Base-by-base conservation (phyloP, 177 flowering plant genomes). In the Vitis hybrid region DNA sequence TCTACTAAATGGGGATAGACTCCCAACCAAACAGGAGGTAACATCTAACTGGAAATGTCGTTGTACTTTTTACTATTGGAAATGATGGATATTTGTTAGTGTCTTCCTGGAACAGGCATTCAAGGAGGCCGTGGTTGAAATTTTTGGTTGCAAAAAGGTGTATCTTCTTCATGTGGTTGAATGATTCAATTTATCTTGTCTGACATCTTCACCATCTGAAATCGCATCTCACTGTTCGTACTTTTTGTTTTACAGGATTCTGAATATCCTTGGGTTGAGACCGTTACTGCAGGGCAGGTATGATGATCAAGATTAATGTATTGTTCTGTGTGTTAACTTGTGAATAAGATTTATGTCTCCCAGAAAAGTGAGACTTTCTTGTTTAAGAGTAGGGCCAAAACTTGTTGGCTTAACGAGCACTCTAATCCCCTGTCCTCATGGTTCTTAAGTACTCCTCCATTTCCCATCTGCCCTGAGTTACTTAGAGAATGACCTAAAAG, bases 21-120 rank as follows among this genome's bases (percentile, higher is more conserved):
- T 87, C 52, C 85, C 90, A 23, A 52, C 74, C 57, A 81, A 81
- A 61, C 91, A 74, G 63, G 92, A 88, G 95, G 92, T 90, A 82
- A 69, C 23, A 54, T 49, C 32, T 78, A 40, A 59, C 50, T 66
- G 56, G 48, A 52, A 9, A 58, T 10, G 21, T 57, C 3, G 17
- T 30, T 21, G 0, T 40, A n/a, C 3, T 69, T 45, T 56, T 70
- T n/a, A 3, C 5, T 65, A 10, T 19, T 30, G 45, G 34, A 56
- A 40, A 48, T 66, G 45, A 19, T 59, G 19, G 10, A 26, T 59
- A 18, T 62, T 32, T 74, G 10, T 26, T 51, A 19, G 21, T 51
- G 54, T 66, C 51, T 40, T 73, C 14, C 26, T 69, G 64, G 62
- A 75, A 21, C 86, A 89, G 90, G 82, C 76, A 19, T 69, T 89